Evolutionary conservation across 208 protist genomes (phyloP).

Genomic region (Willaertia magna): DNA sequence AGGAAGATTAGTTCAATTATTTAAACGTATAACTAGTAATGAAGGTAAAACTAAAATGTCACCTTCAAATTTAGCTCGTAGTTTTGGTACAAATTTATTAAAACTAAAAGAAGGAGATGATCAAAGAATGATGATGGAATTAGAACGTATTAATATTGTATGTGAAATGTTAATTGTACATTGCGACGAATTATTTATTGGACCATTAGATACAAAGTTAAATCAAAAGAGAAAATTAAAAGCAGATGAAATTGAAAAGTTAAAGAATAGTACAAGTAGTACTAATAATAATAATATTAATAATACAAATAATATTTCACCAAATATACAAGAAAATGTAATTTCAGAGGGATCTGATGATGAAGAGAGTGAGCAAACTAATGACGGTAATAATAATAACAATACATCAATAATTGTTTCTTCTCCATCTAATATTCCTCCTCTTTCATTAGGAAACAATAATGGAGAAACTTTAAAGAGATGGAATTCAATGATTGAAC

Average conservation of each 20-base stretch:
- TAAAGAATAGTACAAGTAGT: too few relatives aligned
- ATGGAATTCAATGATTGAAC: too few relatives aligned
- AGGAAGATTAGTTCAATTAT: not conserved
- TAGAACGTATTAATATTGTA: not conserved
- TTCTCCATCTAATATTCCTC: too few relatives aligned
- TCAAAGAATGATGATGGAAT: not conserved
- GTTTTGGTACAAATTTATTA: not conserved
- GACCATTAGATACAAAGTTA: not conserved
- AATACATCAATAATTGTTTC: too few relatives aligned
- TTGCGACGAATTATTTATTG: not conserved
- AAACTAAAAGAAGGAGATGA: not conserved
- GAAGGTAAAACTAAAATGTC: not conserved
- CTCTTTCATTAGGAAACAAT: too few relatives aligned
- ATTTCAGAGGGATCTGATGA: too few relatives aligned
- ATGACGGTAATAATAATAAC: too few relatives aligned
- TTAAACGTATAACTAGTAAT: not conserved
- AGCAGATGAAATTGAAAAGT: not conserved
- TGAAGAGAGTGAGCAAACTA: too few relatives aligned
- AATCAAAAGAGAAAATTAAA: not conserved
- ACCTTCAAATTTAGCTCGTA: not conserved
- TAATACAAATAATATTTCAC: too few relatives aligned
- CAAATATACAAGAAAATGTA: too few relatives aligned
- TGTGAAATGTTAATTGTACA: not conserved
- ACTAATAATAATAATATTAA: too few relatives aligned
- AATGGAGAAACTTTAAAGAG: too few relatives aligned